Evolutionary conservation across 2,329 filamentous ascomycete genomes (phyloP), one percentile per base, ranked within the genome.

Genomic region (Rhynchosporium graminicola): DNA sequence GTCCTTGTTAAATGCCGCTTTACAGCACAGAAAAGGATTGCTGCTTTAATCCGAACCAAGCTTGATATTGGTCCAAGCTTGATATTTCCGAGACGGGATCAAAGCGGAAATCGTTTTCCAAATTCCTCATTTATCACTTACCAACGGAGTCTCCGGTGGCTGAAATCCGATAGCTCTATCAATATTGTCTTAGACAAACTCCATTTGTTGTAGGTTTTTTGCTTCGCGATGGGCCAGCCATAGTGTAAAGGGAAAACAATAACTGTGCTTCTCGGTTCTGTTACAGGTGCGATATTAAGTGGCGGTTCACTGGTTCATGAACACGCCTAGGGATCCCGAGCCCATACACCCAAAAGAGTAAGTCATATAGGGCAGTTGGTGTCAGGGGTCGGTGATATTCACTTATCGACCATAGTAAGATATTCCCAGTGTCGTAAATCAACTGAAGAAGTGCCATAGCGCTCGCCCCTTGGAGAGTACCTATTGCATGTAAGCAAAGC

Each of bases 1-100:
- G 52, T 46, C 36, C 52, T 43, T 43, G 52, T 38, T 43, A 40
- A 40, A 33, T 46, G 54, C 54, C 33, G 54, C 54, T 57, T 57
- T 57, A 57, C 20, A 4, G 9, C 1, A 28, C 26, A 6, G 7
- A 57, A 46, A 20, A 45, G 42, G 26, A 31, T 3, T 57, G 54
- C 54, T 57, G 54, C 54, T 57, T 57, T 57, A 46, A 6, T 4
- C 38, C 40, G 12, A 57, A 29, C 26, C 6, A 20, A 20, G 20
- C 20, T 20, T 20, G 20, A 20, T 20, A 20, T 45, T 36, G 33
- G 33, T 43, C 29, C 26, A 8, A 42, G 38, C 13, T 31, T 46
- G 26, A 46, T 57, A 46, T 57, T 57, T 26, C 54, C 54, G 33
- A 45, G 45, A 57, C 28, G 29, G 54, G 40, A 43, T 45, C 40